Base-by-base conservation (phyloP, 1,139 yeast genomes). In the Yamadazyma sp. region DNA sequence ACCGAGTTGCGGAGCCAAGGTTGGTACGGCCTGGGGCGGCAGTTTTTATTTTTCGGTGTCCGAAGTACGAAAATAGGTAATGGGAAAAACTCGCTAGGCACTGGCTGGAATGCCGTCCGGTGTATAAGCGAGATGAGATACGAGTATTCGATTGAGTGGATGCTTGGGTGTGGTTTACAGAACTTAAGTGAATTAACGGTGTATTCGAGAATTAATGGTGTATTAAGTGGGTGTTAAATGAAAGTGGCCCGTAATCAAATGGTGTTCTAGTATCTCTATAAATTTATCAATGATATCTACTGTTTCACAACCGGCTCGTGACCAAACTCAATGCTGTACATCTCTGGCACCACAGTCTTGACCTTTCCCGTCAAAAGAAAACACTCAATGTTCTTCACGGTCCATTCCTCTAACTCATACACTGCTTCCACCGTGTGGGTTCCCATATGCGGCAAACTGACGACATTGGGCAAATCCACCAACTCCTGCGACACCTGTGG, bases 391-490 rank as follows among this genome's bases (percentile, higher is more conserved):
- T 77, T 78, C 29, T 68, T 69, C 34, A 78, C 63, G 11, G 72
- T 77, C 56, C 76, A 75, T 42, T 62, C 67, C 59, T 80, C 85
- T 81, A 82, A 76, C 52, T 73, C 73, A 41, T 60, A 56, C 36
- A 76, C 65, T 2, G 86, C 77, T 54, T 80, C 85, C 33, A 61
- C 57, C 2, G 92, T 71, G 57, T 78, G 81, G 0, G 96, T 86
- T 22, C 95, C 96, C 82, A 85, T 78, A 57, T 88, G 95, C 14
- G 95, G 95, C 49, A 83, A 67, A 30, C 83, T 72, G 10, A 82
- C 70, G 12, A 81, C 87, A 43, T 79, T 77, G 4, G 79, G 78
- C 50, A 77, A 56, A 13, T 67, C 64, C 35, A 74, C 62, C 43
- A 84, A 63, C 43, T 82, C 87, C 50, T 69, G 59, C 26, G 82